Conservation (phyloP, 352 stramenopile species). For the Elongisporangium anandrum region DNA sequence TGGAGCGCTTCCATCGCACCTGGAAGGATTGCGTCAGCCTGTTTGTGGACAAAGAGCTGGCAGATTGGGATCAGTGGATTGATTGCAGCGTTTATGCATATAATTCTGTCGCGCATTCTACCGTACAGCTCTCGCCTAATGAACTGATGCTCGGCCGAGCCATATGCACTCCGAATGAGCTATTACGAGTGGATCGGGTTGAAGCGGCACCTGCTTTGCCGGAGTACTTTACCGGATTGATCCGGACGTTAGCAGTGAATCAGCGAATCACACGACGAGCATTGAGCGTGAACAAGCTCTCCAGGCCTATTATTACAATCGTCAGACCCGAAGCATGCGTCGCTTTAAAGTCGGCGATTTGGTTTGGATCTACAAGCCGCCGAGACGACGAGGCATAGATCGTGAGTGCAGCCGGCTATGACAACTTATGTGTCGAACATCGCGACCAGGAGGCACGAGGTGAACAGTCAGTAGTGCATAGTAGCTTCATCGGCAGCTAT, state of each 20-base stretch:
- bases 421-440: too few relatives aligned
- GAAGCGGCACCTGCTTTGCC: not conserved
- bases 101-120: conserved; percentile 3
- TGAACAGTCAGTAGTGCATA: too few relatives aligned
- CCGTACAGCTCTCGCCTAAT: conserved; percentile 3
- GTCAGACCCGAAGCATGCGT: not conserved
- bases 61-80: conserved; percentile 4
- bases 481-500: too few relatives aligned
- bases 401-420: too few relatives aligned
- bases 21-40: conserved; percentile 8
- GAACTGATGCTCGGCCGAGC: conserved; percentile 2
- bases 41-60: not conserved
- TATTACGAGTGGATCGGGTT: not conserved
- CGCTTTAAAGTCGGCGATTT: too few relatives aligned
- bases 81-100: conserved; percentile 1
- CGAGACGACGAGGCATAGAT: too few relatives aligned
- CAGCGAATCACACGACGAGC: conserved; percentile 1
- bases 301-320: conserved; percentile 4
- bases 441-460: too few relatives aligned
- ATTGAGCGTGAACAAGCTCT: not conserved
- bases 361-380: too few relatives aligned
- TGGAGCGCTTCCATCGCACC: conserved; percentile 6
- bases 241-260: not conserved
- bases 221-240: not conserved
- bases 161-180: not conserved